phyloP scores from a whole-genome alignment of 169 alveolate genomes.

The Plasmodium coatneyi region DNA sequence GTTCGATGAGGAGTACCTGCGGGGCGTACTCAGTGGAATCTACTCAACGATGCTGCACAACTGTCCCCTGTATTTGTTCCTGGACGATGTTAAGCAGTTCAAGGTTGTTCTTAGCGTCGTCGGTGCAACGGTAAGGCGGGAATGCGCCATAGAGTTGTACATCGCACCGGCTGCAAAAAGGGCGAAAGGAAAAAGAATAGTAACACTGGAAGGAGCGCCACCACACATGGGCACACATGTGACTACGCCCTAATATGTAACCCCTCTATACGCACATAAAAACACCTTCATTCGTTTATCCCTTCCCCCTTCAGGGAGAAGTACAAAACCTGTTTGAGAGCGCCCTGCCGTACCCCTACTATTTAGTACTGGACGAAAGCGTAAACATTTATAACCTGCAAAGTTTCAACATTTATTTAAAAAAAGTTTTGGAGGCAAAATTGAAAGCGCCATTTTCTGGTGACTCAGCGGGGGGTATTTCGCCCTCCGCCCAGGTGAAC shows the following conservation, averaged over 20 bases:
- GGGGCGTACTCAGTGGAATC: neutral
- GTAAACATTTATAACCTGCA: constrained; percentile 65
- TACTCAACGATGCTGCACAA: constrained; percentile 36
- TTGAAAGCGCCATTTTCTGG: constrained; percentile 12
- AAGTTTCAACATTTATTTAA: constrained; percentile 44
- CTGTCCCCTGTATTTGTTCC: constrained; percentile 50
- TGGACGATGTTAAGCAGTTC: constrained; percentile 45
- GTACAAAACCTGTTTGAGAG: constrained; percentile 60
- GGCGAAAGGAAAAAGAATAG: neutral
- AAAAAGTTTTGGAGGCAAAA: constrained; percentile 16
- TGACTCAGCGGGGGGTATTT: neutral
- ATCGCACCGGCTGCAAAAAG: neutral
- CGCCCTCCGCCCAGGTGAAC: neutral
- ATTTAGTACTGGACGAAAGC: constrained; percentile 50
- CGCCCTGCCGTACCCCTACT: constrained; percentile 62
- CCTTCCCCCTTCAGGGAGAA: constrained; percentile 26
- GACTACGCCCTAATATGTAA: neutral
- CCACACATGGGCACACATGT: neutral
- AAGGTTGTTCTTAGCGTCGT: constrained; percentile 25
- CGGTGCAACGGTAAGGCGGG: neutral
- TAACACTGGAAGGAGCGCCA: neutral
- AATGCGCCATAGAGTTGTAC: neutral
- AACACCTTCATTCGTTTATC: neutral
- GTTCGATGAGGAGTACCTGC: constrained; percentile 21
- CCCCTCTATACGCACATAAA: neutral